Evolutionary conservation across 2,329 filamentous ascomycete genomes (phyloP).

Genomic region (Chaetomiaceae sp.): DNA sequence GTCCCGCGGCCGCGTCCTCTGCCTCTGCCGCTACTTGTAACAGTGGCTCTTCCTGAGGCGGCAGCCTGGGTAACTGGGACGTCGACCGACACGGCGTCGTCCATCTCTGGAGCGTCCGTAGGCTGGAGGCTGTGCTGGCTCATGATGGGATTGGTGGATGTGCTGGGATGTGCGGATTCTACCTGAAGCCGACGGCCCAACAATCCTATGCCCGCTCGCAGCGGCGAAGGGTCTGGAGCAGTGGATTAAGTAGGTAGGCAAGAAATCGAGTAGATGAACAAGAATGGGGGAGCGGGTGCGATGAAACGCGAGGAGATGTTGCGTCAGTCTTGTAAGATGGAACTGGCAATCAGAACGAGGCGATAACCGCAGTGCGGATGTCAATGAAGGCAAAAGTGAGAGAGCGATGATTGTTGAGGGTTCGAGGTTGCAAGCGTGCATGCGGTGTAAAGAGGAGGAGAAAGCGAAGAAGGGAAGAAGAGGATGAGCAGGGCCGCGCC

Average conservation of each 20-base stretch:
- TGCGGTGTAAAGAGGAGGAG: background rate
- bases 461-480: background rate
- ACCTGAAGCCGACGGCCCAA: background rate
- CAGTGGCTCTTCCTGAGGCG: slow-evolving; percentile 29
- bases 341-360: too few relatives aligned
- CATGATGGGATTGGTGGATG: slow-evolving; percentile 14
- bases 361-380: background rate
- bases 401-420: background rate
- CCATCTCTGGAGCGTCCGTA: slow-evolving; percentile 14
- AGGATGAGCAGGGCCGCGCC: background rate
- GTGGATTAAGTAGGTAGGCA: background rate
- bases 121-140: slow-evolving; percentile 14
- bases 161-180: slow-evolving; percentile 6
- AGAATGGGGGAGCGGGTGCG: background rate
- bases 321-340: background rate
- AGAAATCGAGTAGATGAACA: background rate
- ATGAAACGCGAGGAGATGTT: background rate
- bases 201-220: slow-evolving; percentile 8
- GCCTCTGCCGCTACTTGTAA: slow-evolving; percentile 30
- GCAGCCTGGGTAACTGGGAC: slow-evolving; percentile 14
- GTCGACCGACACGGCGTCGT: slow-evolving; percentile 20
- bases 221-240: background rate
- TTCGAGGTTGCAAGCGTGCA: background rate
- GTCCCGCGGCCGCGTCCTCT: slow-evolving; percentile 34
- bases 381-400: background rate